Evolutionary conservation across 306 rosid species (phyloP), one percentile per base, ranked within the genome.

Genomic region (Dryas alaskensis): DNA sequence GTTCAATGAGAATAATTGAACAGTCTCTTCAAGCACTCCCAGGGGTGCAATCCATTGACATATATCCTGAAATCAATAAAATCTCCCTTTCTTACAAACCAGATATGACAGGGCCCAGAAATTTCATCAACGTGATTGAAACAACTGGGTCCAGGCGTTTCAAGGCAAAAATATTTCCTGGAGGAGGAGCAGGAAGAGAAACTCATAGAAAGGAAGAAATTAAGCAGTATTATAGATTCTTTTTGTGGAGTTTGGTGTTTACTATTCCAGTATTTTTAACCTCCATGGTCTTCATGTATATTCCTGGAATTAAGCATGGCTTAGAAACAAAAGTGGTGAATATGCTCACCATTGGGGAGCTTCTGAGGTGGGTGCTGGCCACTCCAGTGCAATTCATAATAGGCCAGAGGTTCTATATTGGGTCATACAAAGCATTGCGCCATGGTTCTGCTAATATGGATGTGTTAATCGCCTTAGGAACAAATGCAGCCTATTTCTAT

Each of bases 401-500:
- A 13, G 95, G 95, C 5, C 79, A 84, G 80, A 80, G 95, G 74
- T 89, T 89, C 76, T 87, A 89, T 44, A 51, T 73, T 62, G 90
- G 95, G 0, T 76, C 90, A 1, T 89, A 89, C 73, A 85, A 83
- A 65, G 84, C 95, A 3, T 45, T 89, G 61, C 74, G 80, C 5
- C 83, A 72, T 76, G 90, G 92, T 75, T 87, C 86, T 58, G 85
- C 90, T 5, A 89, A 87, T 73, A 87, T 89, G 95, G 95, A 89
- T 58, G 90, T 89, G 25, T 74, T 89, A 58, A 85, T 89, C 42
- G 88, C 89, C 2, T 77, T 89, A 46, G 95, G 92, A 75, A 89
- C 95, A 65, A 89, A 89, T 78, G 85, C 95, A 4, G 92, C 92
- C 6, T 89, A 89, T 46, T 89, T 89, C 70, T 89, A 87, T 50